Percentiles rank a stretch among this genome's conserved stretches.
Evolutionary conservation across 164 flowering plant species (phyloP).

Genomic region (Vitis cinerea): DNA sequence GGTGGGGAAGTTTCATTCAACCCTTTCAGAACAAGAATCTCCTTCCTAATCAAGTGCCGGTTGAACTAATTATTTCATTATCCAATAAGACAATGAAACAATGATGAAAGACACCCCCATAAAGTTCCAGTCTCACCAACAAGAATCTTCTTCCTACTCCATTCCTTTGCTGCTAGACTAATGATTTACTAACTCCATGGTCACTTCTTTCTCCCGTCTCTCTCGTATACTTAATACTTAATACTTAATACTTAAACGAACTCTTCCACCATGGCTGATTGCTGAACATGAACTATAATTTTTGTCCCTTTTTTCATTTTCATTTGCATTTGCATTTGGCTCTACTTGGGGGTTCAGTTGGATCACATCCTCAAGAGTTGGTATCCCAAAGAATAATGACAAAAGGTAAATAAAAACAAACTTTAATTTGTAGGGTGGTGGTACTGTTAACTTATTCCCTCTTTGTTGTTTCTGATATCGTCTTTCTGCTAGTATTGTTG

Average conservation of each 20-base stretch:
- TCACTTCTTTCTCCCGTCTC: not conserved
- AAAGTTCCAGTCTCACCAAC: not conserved
- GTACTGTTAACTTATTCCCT: not conserved
- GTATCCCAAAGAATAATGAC: not conserved
- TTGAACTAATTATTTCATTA: constrained; percentile 10
- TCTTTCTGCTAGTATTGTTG: not conserved
- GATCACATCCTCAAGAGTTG: not conserved
- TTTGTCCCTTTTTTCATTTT: not conserved
- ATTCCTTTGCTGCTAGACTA: too few relatives aligned
- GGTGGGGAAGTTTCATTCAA: constrained; percentile 4
- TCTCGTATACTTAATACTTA: not conserved
- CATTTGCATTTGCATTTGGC: not conserved
- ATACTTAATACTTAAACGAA: not conserved
- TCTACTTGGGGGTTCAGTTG: not conserved
- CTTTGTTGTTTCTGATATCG: constrained; percentile 8
- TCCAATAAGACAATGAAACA: constrained; percentile 16
- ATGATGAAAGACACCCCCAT: not conserved
- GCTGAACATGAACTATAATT: not conserved
- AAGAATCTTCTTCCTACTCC: too few relatives aligned
- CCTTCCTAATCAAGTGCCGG: constrained; percentile 7
- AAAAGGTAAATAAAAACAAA: not conserved
- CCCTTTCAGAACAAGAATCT: constrained; percentile 8
- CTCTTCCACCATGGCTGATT: not conserved
- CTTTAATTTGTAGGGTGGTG: too few relatives aligned
- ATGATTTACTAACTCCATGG: not conserved